Evolutionary conservation across 306 rosid genomes (phyloP), one percentile per base, ranked within the genome.

Genomic region (Gynostemma pentaphyllum): DNA sequence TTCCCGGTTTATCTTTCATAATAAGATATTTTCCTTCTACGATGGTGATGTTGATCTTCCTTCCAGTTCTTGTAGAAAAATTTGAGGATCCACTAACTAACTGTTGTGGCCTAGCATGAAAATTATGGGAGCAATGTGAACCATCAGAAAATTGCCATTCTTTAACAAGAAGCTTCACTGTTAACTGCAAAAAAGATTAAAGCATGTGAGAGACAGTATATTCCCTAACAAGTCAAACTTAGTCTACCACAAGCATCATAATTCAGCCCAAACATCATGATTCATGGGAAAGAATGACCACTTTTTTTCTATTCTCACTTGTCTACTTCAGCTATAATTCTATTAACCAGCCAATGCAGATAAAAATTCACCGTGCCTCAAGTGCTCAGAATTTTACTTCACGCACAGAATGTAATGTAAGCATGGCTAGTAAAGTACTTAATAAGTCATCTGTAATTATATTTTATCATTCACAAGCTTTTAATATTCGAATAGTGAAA

Each of bases 81-180:
- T 75, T 84, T 63, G 95, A 81, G 72, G 94, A 86, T 55, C 89
- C 95, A 72, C 74, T 69, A 15, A 81, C 68, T 18, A 87, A 81
- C 62, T 69, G 69, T 48, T 42, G 90, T 41, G 90, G 53, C 75
- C 50, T 68, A 56, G 39, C 7, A 8, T 55, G 81, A 19, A 62
- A 57, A 64, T 61, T 78, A 75, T 67, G 86, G 56, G 68, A 75
- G 80, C 86, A 78, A 49, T 84, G 84, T 5, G 97, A 81, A 64
- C 95, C 99, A 73, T 86, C 99, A 12, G 94, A 75, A 72, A 78
- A 94, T 70, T 94, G 99, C 99, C 99, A 94, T 70, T 88, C 97
- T 78, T 86, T 86, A 30, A 89, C 74, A 59, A 81, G 77, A 67
- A 94, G 74, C 70, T 74, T 83, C 75, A 86, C 87, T 36, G 81